Base-by-base conservation (phyloP, 441 rosid species). In the Theobroma grandiflorum region DNA sequence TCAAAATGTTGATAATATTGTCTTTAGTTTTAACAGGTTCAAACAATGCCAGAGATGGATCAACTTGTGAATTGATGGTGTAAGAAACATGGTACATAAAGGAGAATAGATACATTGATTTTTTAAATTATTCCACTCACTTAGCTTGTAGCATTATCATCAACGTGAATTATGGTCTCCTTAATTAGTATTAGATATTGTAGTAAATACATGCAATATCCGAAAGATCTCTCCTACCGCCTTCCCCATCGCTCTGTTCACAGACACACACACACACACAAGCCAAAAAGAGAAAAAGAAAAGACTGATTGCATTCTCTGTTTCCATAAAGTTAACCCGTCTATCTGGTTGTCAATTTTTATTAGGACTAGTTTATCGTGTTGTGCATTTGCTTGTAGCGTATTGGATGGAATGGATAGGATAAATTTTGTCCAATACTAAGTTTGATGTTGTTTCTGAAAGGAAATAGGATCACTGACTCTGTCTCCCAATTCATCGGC, bases 21-120 rank as follows among this genome's bases (percentile, higher is more conserved):
- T 78, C 22, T 55, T 55, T 70, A 49, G 1, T 53, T 64, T 79
- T 65, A 53, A 57, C 84, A 83, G 84, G 87, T 77, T 76, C 66
- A n/a, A 75, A 77, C 83, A 75, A 80, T 69, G 66, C 18, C 1
- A 37, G 58, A 68, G 82, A 82, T 10, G 1, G 35, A 38, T 63
- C 82, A 47, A 58, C 53, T 0, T 61, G 26, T 57, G 87, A 82
- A 82, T 22, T 81, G 55, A 18, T 37, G 75, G 45, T 52, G 31
- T 53, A 72, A 52, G 47, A 47, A 49, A 72, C 31, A 72, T 18
- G 75, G 75, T 52, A 52, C 14, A 9, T 4, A 52, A 35, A 16
- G 8, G 3, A 52, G 4, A 33, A 18, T 16, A 71, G 42, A 15
- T 50, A 70, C 16, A 70, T 8, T 70, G 38, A 50, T 72, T 45